Evolutionary conservation across 2,329 filamentous ascomycete genomes (phyloP), one percentile per base, ranked within the genome.

Genomic region (Phaeosphaeria sp.): DNA sequence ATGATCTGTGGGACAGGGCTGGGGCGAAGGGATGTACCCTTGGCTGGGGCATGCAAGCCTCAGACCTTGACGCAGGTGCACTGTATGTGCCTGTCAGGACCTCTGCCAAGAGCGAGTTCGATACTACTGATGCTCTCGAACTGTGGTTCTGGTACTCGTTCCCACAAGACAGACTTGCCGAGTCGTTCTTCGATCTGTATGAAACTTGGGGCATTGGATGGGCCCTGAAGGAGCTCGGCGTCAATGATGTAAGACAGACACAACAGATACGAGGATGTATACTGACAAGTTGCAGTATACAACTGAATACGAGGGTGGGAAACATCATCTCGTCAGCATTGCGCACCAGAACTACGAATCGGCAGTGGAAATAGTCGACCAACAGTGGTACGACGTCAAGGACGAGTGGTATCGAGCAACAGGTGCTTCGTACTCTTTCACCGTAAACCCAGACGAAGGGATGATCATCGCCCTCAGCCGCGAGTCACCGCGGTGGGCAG

Each of bases 391-490:
- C 43, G 25, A 46, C 2, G 52, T 63, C 15, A 40, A 57, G 17
- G 49, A 50, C 3, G 60, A 53, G 27, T 22, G 2, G 8, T 65
- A 64, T 13, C 56, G 60, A 24, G 60, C 57, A 13, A 65, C 67
- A 1, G 63, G 59, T 0, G 67, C 60, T 1, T 56, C 50, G 0
- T 67, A 63, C 53, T 42, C 57, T 2, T 64, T 68, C 51, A 40
- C 56, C 6, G 25, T 66, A 25, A 65, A 67, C 42, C 36, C 53
- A 4, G 49, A 53, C 8, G 55, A 69, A 2, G 65, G 65, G 8
- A 58, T 68, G 17, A 58, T 69, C 18, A 61, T 69, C 25, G 53
- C 49, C 7, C 40, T 68, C 39, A 63, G 61, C 46, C 55, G 65
- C 17, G 43, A 59, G 15, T 61, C 58, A 7, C 62, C 60, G 9